Conservation (phyloP, 2,329 filamentous ascomycete genomes). For the Falciphora oryzae region DNA sequence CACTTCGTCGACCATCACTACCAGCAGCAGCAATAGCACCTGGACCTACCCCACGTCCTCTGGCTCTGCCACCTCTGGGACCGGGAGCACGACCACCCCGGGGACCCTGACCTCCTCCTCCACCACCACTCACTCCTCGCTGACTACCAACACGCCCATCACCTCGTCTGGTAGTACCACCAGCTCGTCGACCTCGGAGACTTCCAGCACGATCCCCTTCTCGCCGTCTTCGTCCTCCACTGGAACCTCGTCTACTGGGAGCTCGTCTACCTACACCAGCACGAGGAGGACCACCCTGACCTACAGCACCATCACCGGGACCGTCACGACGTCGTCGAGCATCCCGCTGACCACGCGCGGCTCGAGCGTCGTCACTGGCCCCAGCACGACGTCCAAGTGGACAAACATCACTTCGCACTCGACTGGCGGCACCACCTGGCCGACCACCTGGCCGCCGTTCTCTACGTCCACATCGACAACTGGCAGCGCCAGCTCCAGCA, state of each 20-base stretch:
- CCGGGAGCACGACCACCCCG: neutral
- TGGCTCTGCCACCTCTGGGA: neutral
- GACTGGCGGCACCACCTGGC: neutral
- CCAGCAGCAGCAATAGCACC: neutral
- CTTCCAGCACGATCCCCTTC: conserved; percentile 3
- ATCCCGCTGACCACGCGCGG: neutral
- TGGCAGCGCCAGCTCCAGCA: neutral
- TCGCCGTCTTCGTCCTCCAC: neutral
- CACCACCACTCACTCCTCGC: neutral
- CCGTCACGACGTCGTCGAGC: neutral
- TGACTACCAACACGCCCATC: conserved; percentile 5
- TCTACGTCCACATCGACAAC: neutral
- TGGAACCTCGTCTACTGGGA: neutral
- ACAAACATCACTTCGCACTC: neutral
- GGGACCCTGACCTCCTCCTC: conserved; percentile 4
- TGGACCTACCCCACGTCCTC: conserved; percentile 3
- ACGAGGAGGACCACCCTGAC: neutral
- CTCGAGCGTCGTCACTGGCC: neutral
- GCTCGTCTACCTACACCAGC: neutral
- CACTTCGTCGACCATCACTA: neutral
- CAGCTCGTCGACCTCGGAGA: neutral
- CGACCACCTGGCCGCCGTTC: neutral
- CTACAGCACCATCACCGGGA: neutral
- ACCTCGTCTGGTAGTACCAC: conserved; percentile 5
- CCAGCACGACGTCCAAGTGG: neutral